These are phyloP conservation scores for Malus fusca DNA, from an alignment of 306 rosid genomes.

Conservation along the genomic window DNA sequence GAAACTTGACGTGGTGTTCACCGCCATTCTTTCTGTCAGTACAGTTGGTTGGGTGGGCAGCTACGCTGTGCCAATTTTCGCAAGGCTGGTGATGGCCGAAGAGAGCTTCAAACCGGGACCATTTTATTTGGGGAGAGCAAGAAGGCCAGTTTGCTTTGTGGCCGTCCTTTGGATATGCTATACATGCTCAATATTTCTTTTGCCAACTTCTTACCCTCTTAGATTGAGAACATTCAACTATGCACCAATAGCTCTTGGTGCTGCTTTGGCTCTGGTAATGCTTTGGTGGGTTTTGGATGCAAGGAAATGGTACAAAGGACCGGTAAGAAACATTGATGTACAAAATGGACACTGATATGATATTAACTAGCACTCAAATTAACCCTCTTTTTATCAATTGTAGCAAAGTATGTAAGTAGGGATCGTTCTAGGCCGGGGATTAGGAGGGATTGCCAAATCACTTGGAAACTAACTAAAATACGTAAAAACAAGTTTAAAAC, in stretches of 20 bases:
- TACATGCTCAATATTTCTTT: conserved; percentile 20
- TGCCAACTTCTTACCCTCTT: conserved; percentile 15
- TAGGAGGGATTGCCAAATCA: too few relatives aligned
- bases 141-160: conserved; percentile 20
- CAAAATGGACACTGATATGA: not conserved
- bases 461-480: too few relatives aligned
- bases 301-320: conserved; percentile 36
- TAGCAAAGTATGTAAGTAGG: too few relatives aligned
- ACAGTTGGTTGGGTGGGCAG: conserved; percentile 23
- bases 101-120: conserved; percentile 25
- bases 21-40: conserved; percentile 18
- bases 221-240: conserved; percentile 18
- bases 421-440: too few relatives aligned
- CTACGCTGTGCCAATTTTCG: conserved; percentile 21
- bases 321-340: conserved; percentile 25
- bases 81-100: conserved; percentile 21
- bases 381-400: too few relatives aligned
- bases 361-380: too few relatives aligned
- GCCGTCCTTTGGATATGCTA: conserved; percentile 19
- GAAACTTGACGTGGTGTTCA: conserved; percentile 18
- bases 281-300: conserved; percentile 22
- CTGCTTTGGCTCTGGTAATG: conserved; percentile 14
- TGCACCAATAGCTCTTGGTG: conserved; percentile 16
- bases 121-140: conserved; percentile 19
- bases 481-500: too few relatives aligned